Percentiles rank a stretch among this genome's conserved stretches.
Conservation (phyloP, 768 basidiomycete genomes). For the Bullera alba region DNA sequence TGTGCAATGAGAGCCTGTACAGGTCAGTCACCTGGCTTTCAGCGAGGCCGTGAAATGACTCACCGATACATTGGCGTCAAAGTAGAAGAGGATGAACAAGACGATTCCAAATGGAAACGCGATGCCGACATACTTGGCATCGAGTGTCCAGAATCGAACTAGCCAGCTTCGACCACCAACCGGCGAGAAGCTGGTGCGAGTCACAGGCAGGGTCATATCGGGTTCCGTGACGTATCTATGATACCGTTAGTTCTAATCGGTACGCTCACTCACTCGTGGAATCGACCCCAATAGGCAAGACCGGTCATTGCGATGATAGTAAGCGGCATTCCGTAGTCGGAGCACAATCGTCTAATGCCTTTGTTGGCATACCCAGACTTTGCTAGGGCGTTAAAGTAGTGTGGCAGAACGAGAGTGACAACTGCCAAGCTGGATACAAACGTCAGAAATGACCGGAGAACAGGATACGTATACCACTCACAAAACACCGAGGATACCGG, state of each 20-base stretch:
- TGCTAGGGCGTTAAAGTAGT: slow-evolving; percentile 65
- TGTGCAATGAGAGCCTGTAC: slow-evolving; percentile 82
- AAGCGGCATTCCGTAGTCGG: slow-evolving; percentile 88
- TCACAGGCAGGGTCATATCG: slow-evolving; percentile 59
- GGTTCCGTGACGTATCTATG: slow-evolving; percentile 48
- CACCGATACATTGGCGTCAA: slow-evolving; percentile 89
- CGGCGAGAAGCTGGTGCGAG: slow-evolving; percentile 59
- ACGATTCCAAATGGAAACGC: slow-evolving; percentile 83
- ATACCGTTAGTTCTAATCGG: neutral
- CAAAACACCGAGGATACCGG: slow-evolving; percentile 41
- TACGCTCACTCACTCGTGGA: slow-evolving; percentile 48
- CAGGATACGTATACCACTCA: slow-evolving; percentile 10
- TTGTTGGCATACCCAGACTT: slow-evolving; percentile 63
- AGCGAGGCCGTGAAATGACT: slow-evolving; percentile 37
- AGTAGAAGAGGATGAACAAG: slow-evolving; percentile 87
- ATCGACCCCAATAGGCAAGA: slow-evolving; percentile 80
- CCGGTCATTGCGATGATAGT: slow-evolving; percentile 67
- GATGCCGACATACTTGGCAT: slow-evolving; percentile 79
- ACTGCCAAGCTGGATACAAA: slow-evolving; percentile 66
- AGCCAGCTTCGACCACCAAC: slow-evolving; percentile 70
- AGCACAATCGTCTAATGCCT: slow-evolving; percentile 65
- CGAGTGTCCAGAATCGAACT: slow-evolving; percentile 79
- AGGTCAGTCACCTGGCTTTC: neutral
- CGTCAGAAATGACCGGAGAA: slow-evolving; percentile 45
- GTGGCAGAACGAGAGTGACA: slow-evolving; percentile 66